These are phyloP conservation scores for Chloranthus sessilifolius DNA, from an alignment of 164 flowering plant genomes.

Conservation along the genomic window DNA sequence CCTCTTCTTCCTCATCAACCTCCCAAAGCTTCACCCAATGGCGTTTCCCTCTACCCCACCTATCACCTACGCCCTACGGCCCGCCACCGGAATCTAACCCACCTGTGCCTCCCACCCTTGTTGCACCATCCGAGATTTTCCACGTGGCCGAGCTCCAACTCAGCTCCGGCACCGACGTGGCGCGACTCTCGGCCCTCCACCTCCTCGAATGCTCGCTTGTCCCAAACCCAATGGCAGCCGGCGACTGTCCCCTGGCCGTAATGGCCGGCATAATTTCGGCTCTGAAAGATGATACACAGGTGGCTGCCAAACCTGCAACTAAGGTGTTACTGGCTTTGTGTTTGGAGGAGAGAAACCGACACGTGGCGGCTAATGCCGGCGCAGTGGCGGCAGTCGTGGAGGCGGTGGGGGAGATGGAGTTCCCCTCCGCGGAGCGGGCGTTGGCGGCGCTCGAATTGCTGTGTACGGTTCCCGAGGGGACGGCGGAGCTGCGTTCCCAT, in stretches of 20 bases:
- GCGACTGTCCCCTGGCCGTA: slow-evolving; percentile 48
- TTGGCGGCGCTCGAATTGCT: slow-evolving; percentile 79
- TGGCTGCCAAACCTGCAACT: slow-evolving; percentile 52
- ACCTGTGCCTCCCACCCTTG: slow-evolving; percentile 16
- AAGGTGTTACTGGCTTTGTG: slow-evolving; percentile 70
- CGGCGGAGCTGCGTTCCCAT: slow-evolving; percentile 61
- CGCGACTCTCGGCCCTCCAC: slow-evolving; percentile 41
- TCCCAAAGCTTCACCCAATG: slow-evolving; percentile 95
- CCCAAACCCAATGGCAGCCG: slow-evolving; percentile 45
- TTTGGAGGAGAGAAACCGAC: slow-evolving; percentile 62
- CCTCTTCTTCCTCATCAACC: slow-evolving; percentile 65
- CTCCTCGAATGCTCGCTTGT: slow-evolving; percentile 56
- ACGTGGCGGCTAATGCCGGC: slow-evolving; percentile 64
- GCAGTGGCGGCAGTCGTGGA: slow-evolving; percentile 50
- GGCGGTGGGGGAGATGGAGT: slow-evolving; percentile 52
- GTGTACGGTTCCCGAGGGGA: slow-evolving; percentile 78
- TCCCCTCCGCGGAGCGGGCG: slow-evolving; percentile 66
- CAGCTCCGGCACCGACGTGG: slow-evolving; percentile 31
- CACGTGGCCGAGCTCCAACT: slow-evolving; percentile 61
- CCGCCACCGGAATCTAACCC: slow-evolving; percentile 6
- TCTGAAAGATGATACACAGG: slow-evolving; percentile 26
- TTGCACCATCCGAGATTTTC: slow-evolving; percentile 48
- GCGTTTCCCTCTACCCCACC: slow-evolving; percentile 61
- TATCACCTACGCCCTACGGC: slow-evolving; percentile 5
- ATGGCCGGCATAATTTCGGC: slow-evolving; percentile 41